Evolutionary conservation across 192 early-diverging fungal species (phyloP).

Genomic region (Coemansia sp.): DNA sequence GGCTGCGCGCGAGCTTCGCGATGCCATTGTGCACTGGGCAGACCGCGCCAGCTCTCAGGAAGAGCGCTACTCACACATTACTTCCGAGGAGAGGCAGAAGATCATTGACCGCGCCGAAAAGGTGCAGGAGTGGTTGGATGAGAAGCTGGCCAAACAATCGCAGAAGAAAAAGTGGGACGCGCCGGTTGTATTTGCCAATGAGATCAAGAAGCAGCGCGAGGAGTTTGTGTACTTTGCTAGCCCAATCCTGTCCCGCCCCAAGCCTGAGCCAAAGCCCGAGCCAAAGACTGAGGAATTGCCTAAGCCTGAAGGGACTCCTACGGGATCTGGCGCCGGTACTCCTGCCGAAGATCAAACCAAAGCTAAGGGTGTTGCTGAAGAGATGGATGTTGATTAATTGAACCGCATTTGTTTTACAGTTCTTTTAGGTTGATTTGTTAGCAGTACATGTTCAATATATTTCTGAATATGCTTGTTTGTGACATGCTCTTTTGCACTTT

Average conservation of each 20-base stretch:
- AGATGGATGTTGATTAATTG: constrained; percentile 70
- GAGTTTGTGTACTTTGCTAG: constrained; percentile 66
- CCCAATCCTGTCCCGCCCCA: constrained; percentile 86
- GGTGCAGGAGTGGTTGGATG: constrained; percentile 87
- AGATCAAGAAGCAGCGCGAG: constrained; percentile 76
- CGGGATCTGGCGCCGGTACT: neutral
- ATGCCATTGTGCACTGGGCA: constrained; percentile 70
- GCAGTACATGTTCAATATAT: no score
- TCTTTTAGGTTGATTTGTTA: neutral
- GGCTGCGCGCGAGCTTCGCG: constrained; percentile 81
- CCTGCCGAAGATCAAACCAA: constrained; percentile 45
- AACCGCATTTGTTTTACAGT: neutral
- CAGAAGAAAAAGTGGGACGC: constrained; percentile 72
- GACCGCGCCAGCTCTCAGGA: constrained; percentile 72
- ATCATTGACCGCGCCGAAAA: constrained; percentile 72
- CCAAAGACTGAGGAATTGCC: constrained; percentile 37
- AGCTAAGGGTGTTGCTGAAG: constrained; percentile 48
- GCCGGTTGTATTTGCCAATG: constrained; percentile 65
- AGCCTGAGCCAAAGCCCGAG: constrained; percentile 73
- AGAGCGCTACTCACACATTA: constrained; percentile 86
- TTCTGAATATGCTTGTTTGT: no score
- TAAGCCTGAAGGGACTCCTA: constrained; percentile 18
- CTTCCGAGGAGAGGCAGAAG: constrained; percentile 79
- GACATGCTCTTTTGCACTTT: no score
- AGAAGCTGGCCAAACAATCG: constrained; percentile 71